These are phyloP conservation scores for Ceratocystis papillata DNA, from an alignment of 2,329 filamentous ascomycete genomes.

Conservation along the genomic window DNA sequence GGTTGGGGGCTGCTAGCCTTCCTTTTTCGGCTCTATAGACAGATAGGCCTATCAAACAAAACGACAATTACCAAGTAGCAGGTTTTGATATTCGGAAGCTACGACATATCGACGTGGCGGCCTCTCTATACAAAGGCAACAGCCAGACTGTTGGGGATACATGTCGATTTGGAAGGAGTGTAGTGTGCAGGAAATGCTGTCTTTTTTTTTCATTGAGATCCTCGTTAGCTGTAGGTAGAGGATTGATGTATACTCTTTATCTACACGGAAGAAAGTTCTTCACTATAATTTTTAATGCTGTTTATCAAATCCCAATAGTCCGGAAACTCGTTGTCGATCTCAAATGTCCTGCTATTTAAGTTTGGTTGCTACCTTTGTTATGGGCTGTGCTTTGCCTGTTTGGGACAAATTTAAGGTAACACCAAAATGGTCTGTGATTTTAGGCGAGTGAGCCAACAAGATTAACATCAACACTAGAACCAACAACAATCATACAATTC, in stretches of 20 bases:
- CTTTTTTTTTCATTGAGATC: too few relatives aligned
- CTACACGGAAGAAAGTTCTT: background rate
- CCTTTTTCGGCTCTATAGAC: background rate
- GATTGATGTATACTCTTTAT: background rate
- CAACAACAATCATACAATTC: background rate
- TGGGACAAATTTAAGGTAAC: constrained; percentile 1
- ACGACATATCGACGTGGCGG: background rate
- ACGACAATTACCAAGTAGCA: background rate
- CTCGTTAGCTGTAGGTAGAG: background rate
- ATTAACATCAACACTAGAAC: background rate
- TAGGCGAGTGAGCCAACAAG: background rate
- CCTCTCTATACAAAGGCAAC: background rate
- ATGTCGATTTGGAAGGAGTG: background rate
- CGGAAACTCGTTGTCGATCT: background rate
- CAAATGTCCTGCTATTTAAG: background rate
- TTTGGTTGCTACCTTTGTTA: background rate
- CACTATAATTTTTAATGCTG: background rate
- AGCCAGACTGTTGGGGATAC: background rate
- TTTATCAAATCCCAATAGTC: background rate
- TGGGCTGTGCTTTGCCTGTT: background rate
- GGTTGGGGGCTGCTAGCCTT: background rate
- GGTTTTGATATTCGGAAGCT: too few relatives aligned
- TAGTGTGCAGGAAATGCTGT: too few relatives aligned
- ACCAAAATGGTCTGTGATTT: background rate
- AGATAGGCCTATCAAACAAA: background rate